Conservation (phyloP, 139 green algal genomes). For the Tetradesmus obliquus region DNA sequence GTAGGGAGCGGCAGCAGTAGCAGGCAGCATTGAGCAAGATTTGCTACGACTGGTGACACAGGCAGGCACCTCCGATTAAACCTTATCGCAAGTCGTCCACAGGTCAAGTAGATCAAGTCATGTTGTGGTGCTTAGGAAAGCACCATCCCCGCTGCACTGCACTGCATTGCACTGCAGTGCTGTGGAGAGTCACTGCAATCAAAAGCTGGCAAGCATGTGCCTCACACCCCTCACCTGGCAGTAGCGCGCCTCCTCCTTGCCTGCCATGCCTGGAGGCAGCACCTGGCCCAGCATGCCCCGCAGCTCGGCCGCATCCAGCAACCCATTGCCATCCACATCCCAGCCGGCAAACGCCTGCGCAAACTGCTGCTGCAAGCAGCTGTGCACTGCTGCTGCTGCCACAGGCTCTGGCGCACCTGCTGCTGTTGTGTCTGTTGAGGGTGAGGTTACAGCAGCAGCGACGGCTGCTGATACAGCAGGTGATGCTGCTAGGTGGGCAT, state of each 20-base stretch:
- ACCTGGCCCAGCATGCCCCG: not conserved
- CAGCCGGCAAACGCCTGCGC: slow-evolving; percentile 11
- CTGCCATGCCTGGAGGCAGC: not conserved
- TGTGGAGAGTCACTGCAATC: not conserved
- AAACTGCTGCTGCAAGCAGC: slow-evolving; percentile 23
- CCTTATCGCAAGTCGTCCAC: no score
- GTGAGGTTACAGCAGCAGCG: not conserved
- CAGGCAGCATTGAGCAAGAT: not conserved
- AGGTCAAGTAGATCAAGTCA: no score
- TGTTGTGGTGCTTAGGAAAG: no score
- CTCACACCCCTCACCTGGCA: not conserved
- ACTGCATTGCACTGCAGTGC: not conserved
- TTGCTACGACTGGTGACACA: not conserved
- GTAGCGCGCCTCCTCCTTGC: not conserved
- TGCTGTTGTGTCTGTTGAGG: not conserved
- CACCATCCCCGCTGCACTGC: not conserved
- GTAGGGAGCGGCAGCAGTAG: not conserved
- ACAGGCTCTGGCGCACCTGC: not conserved
- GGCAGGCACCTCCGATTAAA: no score
- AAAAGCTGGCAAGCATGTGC: not conserved
- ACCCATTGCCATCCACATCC: slow-evolving; percentile 5
- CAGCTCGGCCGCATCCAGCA: slow-evolving; percentile 2
- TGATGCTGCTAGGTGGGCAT: not conserved
- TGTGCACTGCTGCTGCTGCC: not conserved
- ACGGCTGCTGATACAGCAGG: not conserved